Percentiles rank a stretch among this genome's conserved stretches.
phyloP scores from a whole-genome alignment of 139 green algal species.

The Zygnema circumcarinatum region DNA sequence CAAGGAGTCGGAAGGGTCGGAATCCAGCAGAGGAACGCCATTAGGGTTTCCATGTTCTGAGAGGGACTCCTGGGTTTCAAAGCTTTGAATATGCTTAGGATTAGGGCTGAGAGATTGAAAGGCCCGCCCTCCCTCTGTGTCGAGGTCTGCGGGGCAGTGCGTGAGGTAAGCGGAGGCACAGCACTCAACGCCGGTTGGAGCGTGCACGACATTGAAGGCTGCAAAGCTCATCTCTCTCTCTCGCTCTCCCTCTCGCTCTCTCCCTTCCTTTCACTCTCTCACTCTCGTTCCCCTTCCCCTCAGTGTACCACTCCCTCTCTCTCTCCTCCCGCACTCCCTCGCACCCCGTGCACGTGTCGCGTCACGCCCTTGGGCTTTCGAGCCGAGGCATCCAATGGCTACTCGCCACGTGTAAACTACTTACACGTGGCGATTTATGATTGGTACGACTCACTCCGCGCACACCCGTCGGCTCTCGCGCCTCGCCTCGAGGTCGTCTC shows the following conservation, averaged over 20 bases:
- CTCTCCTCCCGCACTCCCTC: neutral
- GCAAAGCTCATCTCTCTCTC: constrained; percentile 54
- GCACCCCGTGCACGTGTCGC: too few species aligned
- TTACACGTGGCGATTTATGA: neutral
- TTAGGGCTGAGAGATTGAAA: neutral
- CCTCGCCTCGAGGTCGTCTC: too few species aligned
- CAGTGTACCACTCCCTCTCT: neutral
- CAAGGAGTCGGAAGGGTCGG: constrained; percentile 11
- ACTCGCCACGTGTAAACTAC: too few species aligned
- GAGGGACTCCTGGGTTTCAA: neutral
- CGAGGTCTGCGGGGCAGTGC: neutral
- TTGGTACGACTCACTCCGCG: neutral
- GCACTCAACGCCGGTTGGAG: constrained; percentile 40
- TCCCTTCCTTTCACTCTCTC: constrained; percentile 18
- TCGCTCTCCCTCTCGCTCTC: neutral
- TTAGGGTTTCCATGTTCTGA: neutral
- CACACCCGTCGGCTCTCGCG: too few species aligned
- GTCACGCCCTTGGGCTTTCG: too few species aligned
- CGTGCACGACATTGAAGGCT: constrained; percentile 59
- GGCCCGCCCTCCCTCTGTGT: neutral
- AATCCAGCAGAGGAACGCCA: neutral
- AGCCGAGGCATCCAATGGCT: too few species aligned
- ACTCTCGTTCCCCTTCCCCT: neutral
- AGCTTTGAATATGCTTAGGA: too few species aligned
- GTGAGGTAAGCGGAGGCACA: constrained; percentile 51